Conservation (phyloP, 2,329 filamentous ascomycete genomes). For the Dactylellina leptospora region DNA sequence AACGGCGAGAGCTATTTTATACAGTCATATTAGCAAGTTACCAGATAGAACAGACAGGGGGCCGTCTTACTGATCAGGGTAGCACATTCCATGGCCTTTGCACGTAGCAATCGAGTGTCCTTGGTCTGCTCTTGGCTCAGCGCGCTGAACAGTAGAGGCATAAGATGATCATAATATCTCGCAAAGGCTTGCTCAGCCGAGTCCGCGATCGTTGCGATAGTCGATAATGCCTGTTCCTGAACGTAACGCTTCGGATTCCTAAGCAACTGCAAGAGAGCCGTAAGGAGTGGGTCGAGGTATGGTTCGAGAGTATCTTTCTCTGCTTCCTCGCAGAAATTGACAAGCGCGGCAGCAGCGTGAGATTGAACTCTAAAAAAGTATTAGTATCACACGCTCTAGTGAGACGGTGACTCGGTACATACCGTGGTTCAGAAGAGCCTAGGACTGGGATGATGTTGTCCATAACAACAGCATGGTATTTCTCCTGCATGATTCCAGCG, state of each 20-base stretch:
- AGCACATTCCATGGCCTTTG: slow-evolving; percentile 99
- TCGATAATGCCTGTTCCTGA: slow-evolving; percentile 95
- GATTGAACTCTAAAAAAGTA: slow-evolving; percentile 95
- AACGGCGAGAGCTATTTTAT: slow-evolving; percentile 76
- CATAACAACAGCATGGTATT: slow-evolving; percentile 87
- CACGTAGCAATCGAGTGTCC: slow-evolving; percentile 87
- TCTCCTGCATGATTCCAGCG: slow-evolving; percentile 95
- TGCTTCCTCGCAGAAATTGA: slow-evolving; percentile 99
- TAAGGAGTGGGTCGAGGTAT: slow-evolving; percentile 87
- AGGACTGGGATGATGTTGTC: slow-evolving; percentile 92
- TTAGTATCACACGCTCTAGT: neutral
- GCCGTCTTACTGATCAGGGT: slow-evolving; percentile 75
- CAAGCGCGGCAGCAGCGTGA: slow-evolving; percentile 93
- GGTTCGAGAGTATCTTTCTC: slow-evolving; percentile 91
- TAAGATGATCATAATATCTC: slow-evolving; percentile 93
- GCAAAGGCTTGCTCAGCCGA: slow-evolving; percentile 93
- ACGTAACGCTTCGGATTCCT: slow-evolving; percentile 94
- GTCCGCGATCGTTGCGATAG: slow-evolving; percentile 98
- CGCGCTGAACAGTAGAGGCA: slow-evolving; percentile 92
- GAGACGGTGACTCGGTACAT: slow-evolving; percentile 10
- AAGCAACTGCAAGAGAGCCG: slow-evolving; percentile 83
- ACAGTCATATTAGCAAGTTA: too few species aligned
- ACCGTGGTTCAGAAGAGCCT: slow-evolving; percentile 78
- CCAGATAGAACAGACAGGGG: neutral
- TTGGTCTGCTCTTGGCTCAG: slow-evolving; percentile 84